phyloP scores from a whole-genome alignment of 345 rosid species.

The Corymbia maculata region DNA sequence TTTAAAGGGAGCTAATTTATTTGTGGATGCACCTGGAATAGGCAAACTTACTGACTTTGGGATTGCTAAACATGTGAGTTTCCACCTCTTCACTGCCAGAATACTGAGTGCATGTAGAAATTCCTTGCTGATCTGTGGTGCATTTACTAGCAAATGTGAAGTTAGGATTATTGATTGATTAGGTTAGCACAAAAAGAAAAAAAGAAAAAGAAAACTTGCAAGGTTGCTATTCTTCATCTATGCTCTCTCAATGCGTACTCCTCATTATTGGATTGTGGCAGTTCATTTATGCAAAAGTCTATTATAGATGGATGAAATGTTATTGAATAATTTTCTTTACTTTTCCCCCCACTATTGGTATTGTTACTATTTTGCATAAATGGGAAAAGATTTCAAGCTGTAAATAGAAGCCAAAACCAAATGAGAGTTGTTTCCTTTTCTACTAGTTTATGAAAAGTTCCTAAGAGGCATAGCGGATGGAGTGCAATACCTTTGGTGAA shows the following conservation, averaged over 20 bases:
- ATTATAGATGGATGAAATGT: neutral
- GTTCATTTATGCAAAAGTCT: neutral
- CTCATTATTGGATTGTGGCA: neutral
- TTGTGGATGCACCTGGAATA: conserved; percentile 79
- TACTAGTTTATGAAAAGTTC: neutral
- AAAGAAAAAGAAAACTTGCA: neutral
- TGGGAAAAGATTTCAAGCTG: neutral
- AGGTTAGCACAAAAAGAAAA: neutral
- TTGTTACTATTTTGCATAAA: neutral
- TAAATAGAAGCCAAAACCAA: fast-evolving
- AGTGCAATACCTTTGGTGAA: neutral
- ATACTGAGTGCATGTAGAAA: neutral
- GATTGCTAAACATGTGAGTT: conserved; percentile 89
- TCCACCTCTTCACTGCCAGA: neutral
- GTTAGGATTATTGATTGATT: neutral
- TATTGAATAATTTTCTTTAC: neutral
- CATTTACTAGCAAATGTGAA: neutral
- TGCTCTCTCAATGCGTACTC: neutral
- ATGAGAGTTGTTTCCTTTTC: neutral
- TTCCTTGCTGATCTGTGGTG: neutral
- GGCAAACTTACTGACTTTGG: conserved; percentile 88
- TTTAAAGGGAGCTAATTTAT: conserved; percentile 88
- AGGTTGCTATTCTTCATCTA: neutral
- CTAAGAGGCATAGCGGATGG: neutral
- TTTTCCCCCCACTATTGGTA: neutral